These are phyloP conservation scores for Tephrocybe sp. DNA, from an alignment of 768 basidiomycete species.

Conservation along the genomic window DNA sequence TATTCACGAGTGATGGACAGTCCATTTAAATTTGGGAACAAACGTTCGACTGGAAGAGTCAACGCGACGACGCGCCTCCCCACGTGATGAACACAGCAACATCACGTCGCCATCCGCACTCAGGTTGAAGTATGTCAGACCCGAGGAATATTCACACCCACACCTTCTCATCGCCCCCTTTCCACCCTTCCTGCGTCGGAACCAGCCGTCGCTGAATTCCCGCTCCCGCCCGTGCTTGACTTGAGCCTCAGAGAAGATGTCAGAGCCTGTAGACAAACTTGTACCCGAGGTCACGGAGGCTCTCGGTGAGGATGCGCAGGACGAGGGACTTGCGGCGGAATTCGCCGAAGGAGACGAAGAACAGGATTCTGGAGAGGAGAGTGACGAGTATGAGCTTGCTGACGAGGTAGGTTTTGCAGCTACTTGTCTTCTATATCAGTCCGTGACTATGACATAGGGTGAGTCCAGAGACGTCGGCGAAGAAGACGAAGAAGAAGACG, in stretches of 20 bases:
- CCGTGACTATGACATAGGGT: conserved; percentile 9
- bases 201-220: background rate
- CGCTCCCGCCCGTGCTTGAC: background rate
- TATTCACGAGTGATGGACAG: too few species aligned
- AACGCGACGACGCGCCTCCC: conserved; percentile 13
- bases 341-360: conserved; percentile 8
- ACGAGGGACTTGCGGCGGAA: conserved; percentile 1
- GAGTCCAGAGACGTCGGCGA: conserved; percentile 11
- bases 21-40: too few species aligned
- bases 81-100: conserved; percentile 17
- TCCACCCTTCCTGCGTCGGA: conserved; percentile 1
- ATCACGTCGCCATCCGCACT: conserved; percentile 17
- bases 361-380: conserved; percentile 20
- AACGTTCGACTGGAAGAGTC: background rate
- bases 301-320: conserved; percentile 11
- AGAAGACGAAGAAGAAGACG: conserved; percentile 19
- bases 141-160: conserved; percentile 19
- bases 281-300: conserved; percentile 13
- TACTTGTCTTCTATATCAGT: background rate
- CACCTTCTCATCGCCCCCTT: conserved; percentile 11
- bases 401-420: conserved; percentile 13
- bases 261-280: conserved; percentile 15
- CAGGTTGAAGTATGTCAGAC: conserved; percentile 16
- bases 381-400: conserved; percentile 21
- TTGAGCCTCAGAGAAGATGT: conserved; percentile 11